These are phyloP conservation scores for Mrakiaceae sp. DNA, from an alignment of 1,284 basidiomycete genomes.

Conservation along the genomic window DNA sequence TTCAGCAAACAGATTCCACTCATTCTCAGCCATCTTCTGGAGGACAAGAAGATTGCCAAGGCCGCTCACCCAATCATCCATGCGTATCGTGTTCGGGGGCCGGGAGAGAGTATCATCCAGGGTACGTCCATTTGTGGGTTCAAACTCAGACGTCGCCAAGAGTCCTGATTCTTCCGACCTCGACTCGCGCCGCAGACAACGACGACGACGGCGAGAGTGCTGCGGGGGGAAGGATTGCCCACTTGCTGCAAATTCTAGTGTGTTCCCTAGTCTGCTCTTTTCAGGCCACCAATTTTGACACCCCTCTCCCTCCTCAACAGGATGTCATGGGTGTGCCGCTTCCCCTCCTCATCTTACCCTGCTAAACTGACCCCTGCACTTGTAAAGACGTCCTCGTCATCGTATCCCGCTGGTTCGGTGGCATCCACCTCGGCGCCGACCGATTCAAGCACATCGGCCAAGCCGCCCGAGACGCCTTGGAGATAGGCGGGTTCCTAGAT, in stretches of 20 bases:
- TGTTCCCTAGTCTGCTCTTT: conserved; percentile 22
- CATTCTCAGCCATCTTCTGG: conserved; percentile 58
- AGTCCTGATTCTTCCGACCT: background rate
- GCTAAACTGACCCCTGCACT: no score
- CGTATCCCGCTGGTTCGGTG: conserved; percentile 60
- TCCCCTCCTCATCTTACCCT: no score
- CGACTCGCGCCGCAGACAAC: conserved; percentile 49
- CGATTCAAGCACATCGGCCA: conserved; percentile 89
- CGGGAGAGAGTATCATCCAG: conserved; percentile 47
- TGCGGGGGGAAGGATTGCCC: conserved; percentile 73
- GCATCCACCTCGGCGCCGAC: conserved; percentile 71
- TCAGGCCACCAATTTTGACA: background rate
- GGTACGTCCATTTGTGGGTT: conserved; percentile 38
- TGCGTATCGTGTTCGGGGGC: conserved; percentile 43
- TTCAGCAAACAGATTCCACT: conserved; percentile 47
- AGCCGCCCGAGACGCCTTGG: conserved; percentile 72
- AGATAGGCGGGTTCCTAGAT: conserved; percentile 60
- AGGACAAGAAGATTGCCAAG: conserved; percentile 45
- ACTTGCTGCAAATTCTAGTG: conserved; percentile 76
- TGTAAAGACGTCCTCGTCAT: conserved; percentile 5
- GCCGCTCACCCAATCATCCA: conserved; percentile 83
- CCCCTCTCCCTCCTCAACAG: conserved; percentile 20
- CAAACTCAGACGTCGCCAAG: background rate
- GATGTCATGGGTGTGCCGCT: conserved; percentile 41
- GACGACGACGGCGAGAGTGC: conserved; percentile 88